These are phyloP conservation scores for Mycosphaerelloides madeirae DNA, from an alignment of 2,329 filamentous ascomycete genomes.

Conservation along the genomic window DNA sequence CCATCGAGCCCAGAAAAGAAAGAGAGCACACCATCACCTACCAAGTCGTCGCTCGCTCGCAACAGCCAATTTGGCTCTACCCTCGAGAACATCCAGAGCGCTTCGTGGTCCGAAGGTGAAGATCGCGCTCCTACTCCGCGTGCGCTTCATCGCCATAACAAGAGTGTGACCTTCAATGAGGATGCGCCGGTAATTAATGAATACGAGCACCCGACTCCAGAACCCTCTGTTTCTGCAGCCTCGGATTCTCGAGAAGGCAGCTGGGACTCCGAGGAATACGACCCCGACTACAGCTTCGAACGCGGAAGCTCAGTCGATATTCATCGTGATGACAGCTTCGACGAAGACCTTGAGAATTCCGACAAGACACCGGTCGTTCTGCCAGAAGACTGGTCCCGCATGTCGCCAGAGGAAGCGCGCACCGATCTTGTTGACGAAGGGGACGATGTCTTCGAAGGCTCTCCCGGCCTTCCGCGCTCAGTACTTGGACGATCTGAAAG, in stretches of 20 bases:
- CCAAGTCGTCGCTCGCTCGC: slow-evolving; percentile 80
- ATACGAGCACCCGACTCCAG: slow-evolving; percentile 96
- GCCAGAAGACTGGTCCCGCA: slow-evolving; percentile 88
- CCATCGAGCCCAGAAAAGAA: slow-evolving; percentile 39
- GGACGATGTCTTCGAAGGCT: slow-evolving; percentile 63
- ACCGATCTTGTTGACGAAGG: slow-evolving; percentile 50
- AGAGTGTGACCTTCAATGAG: slow-evolving; percentile 95
- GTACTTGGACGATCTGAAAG: slow-evolving; percentile 65
- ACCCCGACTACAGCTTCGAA: slow-evolving; percentile 61
- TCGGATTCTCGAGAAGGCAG: slow-evolving; percentile 89
- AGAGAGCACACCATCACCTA: slow-evolving; percentile 69
- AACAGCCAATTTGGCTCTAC: slow-evolving; percentile 57
- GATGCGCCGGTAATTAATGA: slow-evolving; percentile 93
- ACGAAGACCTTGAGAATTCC: slow-evolving; percentile 89
- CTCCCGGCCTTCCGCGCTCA: slow-evolving; percentile 48
- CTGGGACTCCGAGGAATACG: slow-evolving; percentile 73
- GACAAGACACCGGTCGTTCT: slow-evolving; percentile 98
- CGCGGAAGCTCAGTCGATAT: slow-evolving; percentile 55
- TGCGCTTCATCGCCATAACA: slow-evolving; percentile 74
- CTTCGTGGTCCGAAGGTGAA: slow-evolving; percentile 61
- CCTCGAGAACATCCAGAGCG: slow-evolving; percentile 11
- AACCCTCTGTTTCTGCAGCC: slow-evolving; percentile 77
- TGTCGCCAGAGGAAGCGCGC: slow-evolving; percentile 62
- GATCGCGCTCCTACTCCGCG: slow-evolving; percentile 59
- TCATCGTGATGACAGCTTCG: slow-evolving; percentile 69